Percentiles rank a stretch among this genome's conserved stretches.
phyloP scores from a whole-genome alignment of 371 early-diverging fungal species.

The Rhizopus arrhizus region DNA sequence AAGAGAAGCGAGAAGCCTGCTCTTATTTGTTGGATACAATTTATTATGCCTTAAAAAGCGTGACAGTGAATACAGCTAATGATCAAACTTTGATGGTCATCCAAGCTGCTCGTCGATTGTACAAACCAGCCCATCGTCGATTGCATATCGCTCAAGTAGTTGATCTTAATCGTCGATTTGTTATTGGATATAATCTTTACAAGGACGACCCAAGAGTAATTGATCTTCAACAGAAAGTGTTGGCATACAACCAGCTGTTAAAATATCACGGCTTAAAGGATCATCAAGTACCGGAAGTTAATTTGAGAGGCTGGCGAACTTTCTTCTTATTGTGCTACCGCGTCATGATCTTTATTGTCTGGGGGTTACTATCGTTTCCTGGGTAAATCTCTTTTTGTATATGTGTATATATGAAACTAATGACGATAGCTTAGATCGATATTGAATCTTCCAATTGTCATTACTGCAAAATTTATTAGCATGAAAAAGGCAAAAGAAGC shows the following conservation, averaged over 20 bases:
- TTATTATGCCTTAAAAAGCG: conserved; percentile 75
- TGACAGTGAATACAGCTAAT: conserved; percentile 92
- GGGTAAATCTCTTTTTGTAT: conserved; percentile 59
- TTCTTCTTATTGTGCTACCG: conserved; percentile 72
- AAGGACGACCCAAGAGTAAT: conserved; percentile 81
- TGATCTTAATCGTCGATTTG: conserved; percentile 89
- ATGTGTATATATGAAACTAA: neutral
- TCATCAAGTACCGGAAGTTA: conserved; percentile 90
- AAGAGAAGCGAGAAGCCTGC: conserved; percentile 81
- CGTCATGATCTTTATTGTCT: conserved; percentile 62
- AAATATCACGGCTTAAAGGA: conserved; percentile 92
- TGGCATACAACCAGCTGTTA: conserved; percentile 86
- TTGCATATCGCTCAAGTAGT: conserved; percentile 84
- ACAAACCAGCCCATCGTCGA: conserved; percentile 83
- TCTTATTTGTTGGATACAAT: conserved; percentile 78
- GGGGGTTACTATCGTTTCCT: conserved; percentile 80
- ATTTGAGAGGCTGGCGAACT: conserved; percentile 70
- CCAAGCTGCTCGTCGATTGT: conserved; percentile 94
- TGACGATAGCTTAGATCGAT: conserved; percentile 54
- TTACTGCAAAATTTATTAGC: conserved; percentile 74
- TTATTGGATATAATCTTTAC: conserved; percentile 82
- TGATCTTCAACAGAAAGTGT: conserved; percentile 71
- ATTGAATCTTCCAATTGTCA: conserved; percentile 78
- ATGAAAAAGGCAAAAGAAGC: conserved; percentile 87
- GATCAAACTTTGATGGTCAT: conserved; percentile 92